These are phyloP conservation scores for Claviceps capensis DNA, from an alignment of 2,329 filamentous ascomycete genomes.

Conservation along the genomic window DNA sequence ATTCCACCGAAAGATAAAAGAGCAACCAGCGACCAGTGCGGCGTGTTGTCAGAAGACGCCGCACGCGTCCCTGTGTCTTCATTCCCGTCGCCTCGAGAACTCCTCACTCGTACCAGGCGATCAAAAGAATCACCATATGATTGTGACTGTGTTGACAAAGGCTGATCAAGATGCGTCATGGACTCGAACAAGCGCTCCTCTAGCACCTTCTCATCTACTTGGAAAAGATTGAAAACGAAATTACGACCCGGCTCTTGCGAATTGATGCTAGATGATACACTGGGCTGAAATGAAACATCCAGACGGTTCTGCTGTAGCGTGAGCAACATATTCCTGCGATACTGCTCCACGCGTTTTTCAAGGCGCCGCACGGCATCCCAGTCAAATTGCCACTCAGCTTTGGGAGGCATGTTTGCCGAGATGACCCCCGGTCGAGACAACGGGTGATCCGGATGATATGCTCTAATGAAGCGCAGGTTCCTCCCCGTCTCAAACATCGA, in stretches of 20 bases:
- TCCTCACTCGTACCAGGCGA: conserved; percentile 24
- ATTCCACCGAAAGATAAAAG: conserved; percentile 65
- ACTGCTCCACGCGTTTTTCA: conserved; percentile 41
- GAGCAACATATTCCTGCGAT: conserved; percentile 16
- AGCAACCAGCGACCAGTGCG: conserved; percentile 47
- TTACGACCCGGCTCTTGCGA: conserved; percentile 5
- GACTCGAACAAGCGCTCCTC: conserved; percentile 35
- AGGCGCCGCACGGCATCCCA: conserved; percentile 56
- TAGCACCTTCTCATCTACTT: conserved; percentile 31
- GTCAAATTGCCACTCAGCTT: conserved; percentile 53
- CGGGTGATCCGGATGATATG: conserved; percentile 58
- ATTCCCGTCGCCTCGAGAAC: conserved; percentile 17
- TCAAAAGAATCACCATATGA: conserved; percentile 23
- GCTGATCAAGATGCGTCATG: conserved; percentile 29
- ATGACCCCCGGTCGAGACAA: conserved; percentile 41
- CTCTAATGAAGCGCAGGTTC: conserved; percentile 59
- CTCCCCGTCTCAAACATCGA: conserved; percentile 68
- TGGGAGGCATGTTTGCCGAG: conserved; percentile 35
- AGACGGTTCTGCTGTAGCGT: conserved; percentile 10
- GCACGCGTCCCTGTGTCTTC: not conserved
- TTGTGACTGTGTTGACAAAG: conserved; percentile 10
- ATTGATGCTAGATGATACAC: not conserved
- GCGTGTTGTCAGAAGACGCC: conserved; percentile 25
- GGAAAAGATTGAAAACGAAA: conserved; percentile 31
- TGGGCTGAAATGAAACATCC: not conserved